phyloP scores from a whole-genome alignment of 192 early-diverging fungal genomes.

The Allomyces javanicus region DNA sequence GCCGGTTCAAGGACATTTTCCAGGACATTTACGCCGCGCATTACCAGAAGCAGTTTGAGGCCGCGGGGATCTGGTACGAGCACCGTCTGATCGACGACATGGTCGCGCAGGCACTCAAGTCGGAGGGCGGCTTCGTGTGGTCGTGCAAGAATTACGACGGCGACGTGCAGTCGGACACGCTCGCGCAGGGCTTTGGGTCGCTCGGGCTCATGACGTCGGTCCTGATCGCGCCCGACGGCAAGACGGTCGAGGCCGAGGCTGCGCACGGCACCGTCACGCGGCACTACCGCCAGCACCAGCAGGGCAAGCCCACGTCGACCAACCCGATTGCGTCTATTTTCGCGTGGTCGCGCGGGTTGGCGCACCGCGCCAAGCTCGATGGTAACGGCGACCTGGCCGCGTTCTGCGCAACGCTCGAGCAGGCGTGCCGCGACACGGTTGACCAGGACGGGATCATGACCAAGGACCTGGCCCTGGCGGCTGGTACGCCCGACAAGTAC shows the following conservation, averaged over 20 bases:
- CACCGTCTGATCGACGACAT: slow-evolving; percentile 97
- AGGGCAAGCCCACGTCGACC: slow-evolving; percentile 81
- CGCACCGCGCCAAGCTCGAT: slow-evolving; percentile 87
- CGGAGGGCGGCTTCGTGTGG: slow-evolving; percentile 80
- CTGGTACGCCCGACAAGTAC: slow-evolving; percentile 57
- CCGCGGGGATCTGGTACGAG: slow-evolving; percentile 85
- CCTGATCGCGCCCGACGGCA: slow-evolving; percentile 76
- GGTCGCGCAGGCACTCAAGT: slow-evolving; percentile 94
- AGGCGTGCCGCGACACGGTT: slow-evolving; percentile 75
- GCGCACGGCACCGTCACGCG: slow-evolving; percentile 94
- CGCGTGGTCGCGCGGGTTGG: slow-evolving; percentile 84
- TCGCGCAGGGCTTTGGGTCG: slow-evolving; percentile 91
- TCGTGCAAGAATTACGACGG: slow-evolving; percentile 92
- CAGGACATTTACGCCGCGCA: slow-evolving; percentile 64
- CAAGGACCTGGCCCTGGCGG: slow-evolving; percentile 85
- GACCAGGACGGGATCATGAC: slow-evolving; percentile 74
- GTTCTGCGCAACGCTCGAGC: slow-evolving; percentile 65
- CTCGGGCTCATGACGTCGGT: slow-evolving; percentile 95
- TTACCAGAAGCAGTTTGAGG: slow-evolving; percentile 67
- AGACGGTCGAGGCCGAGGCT: slow-evolving; percentile 84
- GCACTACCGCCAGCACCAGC: slow-evolving; percentile 89
- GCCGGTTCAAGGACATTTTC: slow-evolving; percentile 97
- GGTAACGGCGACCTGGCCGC: slow-evolving; percentile 44
- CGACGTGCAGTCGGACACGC: slow-evolving; percentile 86
- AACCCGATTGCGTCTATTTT: slow-evolving; percentile 96